A percentile compares a stretch with the other conserved stretches of the same genome.
These are phyloP conservation scores for Claviceps maximensis DNA, from an alignment of 2,329 filamentous ascomycete species.

Conservation along the genomic window DNA sequence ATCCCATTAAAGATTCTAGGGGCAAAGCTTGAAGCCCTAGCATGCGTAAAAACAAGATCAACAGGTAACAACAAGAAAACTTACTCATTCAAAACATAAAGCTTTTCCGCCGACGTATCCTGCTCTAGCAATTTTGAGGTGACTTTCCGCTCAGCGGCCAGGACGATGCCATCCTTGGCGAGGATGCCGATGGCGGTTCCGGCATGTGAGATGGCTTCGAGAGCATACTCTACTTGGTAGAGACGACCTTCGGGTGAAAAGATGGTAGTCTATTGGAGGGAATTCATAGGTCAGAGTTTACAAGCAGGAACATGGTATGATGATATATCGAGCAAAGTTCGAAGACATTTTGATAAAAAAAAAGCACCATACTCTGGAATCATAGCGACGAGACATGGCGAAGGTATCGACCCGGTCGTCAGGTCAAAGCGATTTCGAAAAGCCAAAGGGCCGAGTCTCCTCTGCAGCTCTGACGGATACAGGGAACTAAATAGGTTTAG, in stretches of 20 bases:
- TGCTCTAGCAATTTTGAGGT: constrained; percentile 98
- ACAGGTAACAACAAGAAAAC: constrained; percentile 16
- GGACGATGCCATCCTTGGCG: constrained; percentile 94
- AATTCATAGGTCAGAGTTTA: background rate
- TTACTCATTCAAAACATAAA: constrained; percentile 97
- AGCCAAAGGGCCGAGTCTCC: background rate
- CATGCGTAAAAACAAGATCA: background rate
- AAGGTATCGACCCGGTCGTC: background rate
- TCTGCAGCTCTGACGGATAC: background rate
- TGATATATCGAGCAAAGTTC: background rate
- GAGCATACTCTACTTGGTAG: constrained; percentile 98
- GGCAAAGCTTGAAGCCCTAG: background rate
- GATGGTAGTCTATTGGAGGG: constrained; percentile 69
- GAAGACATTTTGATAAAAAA: constrained; percentile 9
- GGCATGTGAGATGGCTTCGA: constrained; percentile 96
- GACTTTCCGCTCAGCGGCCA: constrained; percentile 96
- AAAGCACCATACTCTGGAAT: constrained; percentile 66
- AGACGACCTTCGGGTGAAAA: constrained; percentile 98
- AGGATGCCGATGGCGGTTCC: constrained; percentile 94
- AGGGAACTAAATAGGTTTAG: background rate
- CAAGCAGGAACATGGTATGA: background rate
- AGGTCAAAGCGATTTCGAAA: background rate
- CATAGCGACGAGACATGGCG: constrained; percentile 87
- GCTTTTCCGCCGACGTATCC: constrained; percentile 98
- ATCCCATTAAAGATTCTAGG: background rate